phyloP scores from a whole-genome alignment of 495 filamentous ascomycete species.

The Aspergillus indologenus region DNA sequence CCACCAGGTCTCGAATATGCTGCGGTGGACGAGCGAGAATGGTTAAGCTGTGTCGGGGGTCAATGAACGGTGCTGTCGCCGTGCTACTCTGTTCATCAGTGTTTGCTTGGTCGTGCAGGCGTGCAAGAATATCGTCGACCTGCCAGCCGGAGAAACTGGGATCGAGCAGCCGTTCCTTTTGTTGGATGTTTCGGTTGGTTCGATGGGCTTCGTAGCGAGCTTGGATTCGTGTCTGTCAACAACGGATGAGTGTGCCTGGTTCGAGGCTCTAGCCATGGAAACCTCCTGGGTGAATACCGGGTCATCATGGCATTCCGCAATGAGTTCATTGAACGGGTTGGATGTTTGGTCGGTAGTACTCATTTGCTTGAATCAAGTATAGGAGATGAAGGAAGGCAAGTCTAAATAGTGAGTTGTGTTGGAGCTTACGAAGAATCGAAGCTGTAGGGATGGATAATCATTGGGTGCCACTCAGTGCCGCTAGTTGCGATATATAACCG shows the following conservation, averaged over 20 bases:
- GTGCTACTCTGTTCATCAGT: slow-evolving; percentile 20
- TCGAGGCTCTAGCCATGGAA: background rate
- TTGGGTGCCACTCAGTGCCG: no score
- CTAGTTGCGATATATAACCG: no score
- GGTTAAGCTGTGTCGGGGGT: slow-evolving; percentile 75
- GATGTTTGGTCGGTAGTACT: slow-evolving; percentile 12
- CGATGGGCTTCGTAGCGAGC: slow-evolving; percentile 70
- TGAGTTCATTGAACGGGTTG: slow-evolving; percentile 77
- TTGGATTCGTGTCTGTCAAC: slow-evolving; percentile 68
- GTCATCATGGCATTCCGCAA: slow-evolving; percentile 56
- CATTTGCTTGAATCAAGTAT: background rate
- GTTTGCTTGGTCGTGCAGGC: slow-evolving; percentile 40
- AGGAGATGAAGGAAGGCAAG: background rate
- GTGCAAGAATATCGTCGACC: slow-evolving; percentile 71
- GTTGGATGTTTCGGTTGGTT: slow-evolving; percentile 65
- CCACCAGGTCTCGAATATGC: slow-evolving; percentile 61
- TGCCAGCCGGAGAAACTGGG: slow-evolving; percentile 65
- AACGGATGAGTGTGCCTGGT: background rate
- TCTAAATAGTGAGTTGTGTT: no score
- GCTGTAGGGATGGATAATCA: no score
- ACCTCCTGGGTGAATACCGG: slow-evolving; percentile 43
- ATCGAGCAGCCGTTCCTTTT: slow-evolving; percentile 63
- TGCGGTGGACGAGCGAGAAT: slow-evolving; percentile 84
- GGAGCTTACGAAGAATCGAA: no score
- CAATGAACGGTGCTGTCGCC: slow-evolving; percentile 44